These are phyloP conservation scores for Tympanopsis confertula DNA, from an alignment of 2,329 filamentous ascomycete species.

Conservation along the genomic window DNA sequence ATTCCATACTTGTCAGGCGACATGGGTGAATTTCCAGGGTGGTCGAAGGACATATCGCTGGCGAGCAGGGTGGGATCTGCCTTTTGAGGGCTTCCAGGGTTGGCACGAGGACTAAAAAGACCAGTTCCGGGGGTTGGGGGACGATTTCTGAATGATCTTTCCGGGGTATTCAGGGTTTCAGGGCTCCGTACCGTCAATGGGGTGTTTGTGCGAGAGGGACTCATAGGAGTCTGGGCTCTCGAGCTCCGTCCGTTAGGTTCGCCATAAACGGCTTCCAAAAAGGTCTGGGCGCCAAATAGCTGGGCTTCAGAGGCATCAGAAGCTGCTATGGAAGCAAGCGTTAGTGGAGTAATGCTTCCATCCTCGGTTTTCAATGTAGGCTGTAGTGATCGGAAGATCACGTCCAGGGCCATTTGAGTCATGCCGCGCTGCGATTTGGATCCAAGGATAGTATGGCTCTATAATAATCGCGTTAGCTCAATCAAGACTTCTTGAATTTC, in stretches of 20 bases:
- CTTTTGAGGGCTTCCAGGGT: background rate
- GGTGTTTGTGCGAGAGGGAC: conserved; percentile 33
- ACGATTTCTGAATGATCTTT: too few relatives aligned
- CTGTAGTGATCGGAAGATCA: conserved; percentile 74
- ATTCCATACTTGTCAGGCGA: too few relatives aligned
- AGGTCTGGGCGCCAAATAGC: conserved; percentile 61
- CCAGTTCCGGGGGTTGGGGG: background rate
- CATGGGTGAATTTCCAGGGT: background rate
- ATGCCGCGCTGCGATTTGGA: conserved; percentile 77
- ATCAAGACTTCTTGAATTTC: background rate
- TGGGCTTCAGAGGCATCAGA: conserved; percentile 74
- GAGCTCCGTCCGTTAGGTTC: conserved; percentile 53
- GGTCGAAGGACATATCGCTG: background rate
- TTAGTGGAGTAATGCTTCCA: conserved; percentile 30
- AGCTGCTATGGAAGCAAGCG: conserved; percentile 15
- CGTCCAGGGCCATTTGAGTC: conserved; percentile 81
- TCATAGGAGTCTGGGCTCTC: conserved; percentile 58
- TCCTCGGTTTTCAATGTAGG: conserved; percentile 39
- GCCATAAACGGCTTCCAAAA: conserved; percentile 67
- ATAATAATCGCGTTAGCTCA: conserved; percentile 2
- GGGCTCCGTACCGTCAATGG: conserved; percentile 29
- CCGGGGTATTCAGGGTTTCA: conserved; percentile 8
- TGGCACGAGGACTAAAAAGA: background rate
- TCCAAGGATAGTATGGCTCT: conserved; percentile 94
- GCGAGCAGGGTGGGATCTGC: background rate